These are phyloP conservation scores for Nemania serpens DNA, from an alignment of 2,329 filamentous ascomycete genomes.

Conservation along the genomic window DNA sequence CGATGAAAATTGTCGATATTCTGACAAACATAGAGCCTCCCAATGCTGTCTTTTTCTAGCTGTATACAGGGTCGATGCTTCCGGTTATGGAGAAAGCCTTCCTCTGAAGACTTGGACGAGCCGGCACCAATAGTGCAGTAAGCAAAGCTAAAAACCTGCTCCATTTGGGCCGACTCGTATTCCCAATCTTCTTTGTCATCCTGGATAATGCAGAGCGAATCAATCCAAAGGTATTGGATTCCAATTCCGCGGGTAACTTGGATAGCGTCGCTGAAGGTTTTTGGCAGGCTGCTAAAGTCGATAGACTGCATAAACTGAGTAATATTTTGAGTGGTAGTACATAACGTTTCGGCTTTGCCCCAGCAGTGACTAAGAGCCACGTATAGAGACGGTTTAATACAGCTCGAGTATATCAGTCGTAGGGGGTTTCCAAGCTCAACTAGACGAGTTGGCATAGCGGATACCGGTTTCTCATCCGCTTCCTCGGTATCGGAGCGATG, in stretches of 20 bases:
- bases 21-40: conserved; percentile 17
- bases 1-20: conserved; percentile 29
- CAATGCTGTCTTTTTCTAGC: neutral
- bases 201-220: conserved; percentile 6
- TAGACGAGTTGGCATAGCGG: conserved; percentile 18
- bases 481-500: neutral
- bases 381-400: conserved; percentile 3
- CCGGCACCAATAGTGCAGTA: conserved; percentile 27
- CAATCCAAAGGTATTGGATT: conserved; percentile 1
- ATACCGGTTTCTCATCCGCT: neutral
- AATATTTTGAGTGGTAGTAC: conserved; percentile 3
- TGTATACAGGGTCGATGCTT: conserved; percentile 9
- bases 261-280: conserved; percentile 14
- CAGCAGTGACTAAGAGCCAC: conserved; percentile 22
- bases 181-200: conserved; percentile 9
- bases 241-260: conserved; percentile 3
- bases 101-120: conserved; percentile 11
- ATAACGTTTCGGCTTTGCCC: conserved; percentile 9
- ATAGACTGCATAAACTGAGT: neutral
- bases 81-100: conserved; percentile 18
- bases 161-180: conserved; percentile 20
- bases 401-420: neutral
- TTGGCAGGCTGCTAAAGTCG: conserved; percentile 7
- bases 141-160: conserved; percentile 24
- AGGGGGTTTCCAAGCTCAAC: conserved; percentile 2